A percentile compares a stretch with the other conserved stretches of the same genome.
Conservation (phyloP, 345 rosid genomes). For the Eucalyptus regnans region DNA sequence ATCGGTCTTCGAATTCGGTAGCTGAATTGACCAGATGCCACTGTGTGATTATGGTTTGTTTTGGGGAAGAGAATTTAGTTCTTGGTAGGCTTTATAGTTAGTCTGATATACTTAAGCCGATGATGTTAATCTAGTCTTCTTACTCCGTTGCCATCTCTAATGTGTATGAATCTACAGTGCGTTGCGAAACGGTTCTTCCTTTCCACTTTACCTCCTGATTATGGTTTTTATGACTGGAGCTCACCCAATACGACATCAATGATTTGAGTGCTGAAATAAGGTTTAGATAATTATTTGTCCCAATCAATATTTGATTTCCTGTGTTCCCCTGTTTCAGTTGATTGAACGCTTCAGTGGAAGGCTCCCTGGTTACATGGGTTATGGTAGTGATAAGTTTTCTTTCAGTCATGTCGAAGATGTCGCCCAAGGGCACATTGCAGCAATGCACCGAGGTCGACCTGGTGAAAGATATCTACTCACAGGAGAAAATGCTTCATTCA, state of each 20-base stretch:
- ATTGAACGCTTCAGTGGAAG: conserved; percentile 78
- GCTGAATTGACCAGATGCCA: neutral
- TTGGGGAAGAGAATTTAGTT: neutral
- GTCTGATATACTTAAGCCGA: neutral
- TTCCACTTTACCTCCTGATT: neutral
- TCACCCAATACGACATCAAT: neutral
- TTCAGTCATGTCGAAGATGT: conserved; percentile 84
- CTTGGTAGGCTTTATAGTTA: neutral
- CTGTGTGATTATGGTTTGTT: neutral
- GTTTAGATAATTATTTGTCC: neutral
- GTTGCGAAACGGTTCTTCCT: neutral
- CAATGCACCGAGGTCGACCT: conserved; percentile 48
- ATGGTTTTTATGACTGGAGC: neutral
- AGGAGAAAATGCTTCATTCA: conserved; percentile 79
- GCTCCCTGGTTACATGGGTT: conserved; percentile 77
- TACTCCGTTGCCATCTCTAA: neutral
- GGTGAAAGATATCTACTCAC: conserved; percentile 86
- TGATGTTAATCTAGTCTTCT: neutral
- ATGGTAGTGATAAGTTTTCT: conserved; percentile 59
- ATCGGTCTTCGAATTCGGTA: neutral
- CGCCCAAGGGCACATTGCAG: conserved; percentile 70
- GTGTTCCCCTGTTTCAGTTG: conserved; percentile 26
- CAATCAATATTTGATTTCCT: neutral
- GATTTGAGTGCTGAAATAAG: neutral
- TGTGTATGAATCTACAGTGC: neutral